Conservation (phyloP, 1,139 yeast species). For the Kurtzmaniella quercitrusa region DNA sequence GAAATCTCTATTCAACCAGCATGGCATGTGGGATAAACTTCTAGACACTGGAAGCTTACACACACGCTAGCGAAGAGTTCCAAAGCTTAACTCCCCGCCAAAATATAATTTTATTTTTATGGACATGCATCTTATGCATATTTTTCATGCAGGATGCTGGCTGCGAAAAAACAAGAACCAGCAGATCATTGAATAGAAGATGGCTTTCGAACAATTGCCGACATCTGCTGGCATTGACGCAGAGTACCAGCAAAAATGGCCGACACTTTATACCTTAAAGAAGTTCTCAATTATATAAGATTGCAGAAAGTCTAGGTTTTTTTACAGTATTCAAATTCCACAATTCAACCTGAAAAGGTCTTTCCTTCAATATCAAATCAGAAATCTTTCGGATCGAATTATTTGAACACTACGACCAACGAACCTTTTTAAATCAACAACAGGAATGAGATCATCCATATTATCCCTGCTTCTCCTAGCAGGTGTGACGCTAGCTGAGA, state of each 20-base stretch:
- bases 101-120: too few species aligned
- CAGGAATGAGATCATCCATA: neutral
- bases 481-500: constrained; percentile 11
- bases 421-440: too few species aligned
- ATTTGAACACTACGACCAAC: too few species aligned
- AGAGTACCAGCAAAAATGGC: neutral
- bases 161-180: constrained; percentile 1
- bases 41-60: too few species aligned
- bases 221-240: neutral
- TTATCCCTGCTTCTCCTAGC: constrained; percentile 1
- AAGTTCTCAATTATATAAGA: neutral
- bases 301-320: neutral
- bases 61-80: too few species aligned
- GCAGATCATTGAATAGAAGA: neutral
- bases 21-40: too few species aligned
- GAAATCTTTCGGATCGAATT: neutral
- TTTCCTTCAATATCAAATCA: neutral
- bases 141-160: constrained; percentile 1
- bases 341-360: too few species aligned
- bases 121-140: neutral
- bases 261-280: neutral
- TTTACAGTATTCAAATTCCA: neutral
- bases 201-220: neutral
- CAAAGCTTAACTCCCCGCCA: neutral
- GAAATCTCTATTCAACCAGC: neutral